Evolutionary conservation across 441 rosid genomes (phyloP), one percentile per base, ranked within the genome.

Genomic region (Aleurites moluccanus): DNA sequence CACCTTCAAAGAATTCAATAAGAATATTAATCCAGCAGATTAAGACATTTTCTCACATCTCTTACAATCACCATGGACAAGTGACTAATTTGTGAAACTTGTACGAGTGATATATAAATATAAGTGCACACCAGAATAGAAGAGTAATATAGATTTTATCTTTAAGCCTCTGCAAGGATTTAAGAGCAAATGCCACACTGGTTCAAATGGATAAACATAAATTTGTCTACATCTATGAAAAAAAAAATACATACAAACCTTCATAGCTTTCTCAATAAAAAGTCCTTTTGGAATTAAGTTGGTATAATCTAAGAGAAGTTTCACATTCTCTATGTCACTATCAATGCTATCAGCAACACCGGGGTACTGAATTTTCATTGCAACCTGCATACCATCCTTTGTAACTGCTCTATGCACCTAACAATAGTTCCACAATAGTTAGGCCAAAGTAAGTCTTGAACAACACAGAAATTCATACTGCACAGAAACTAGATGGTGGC

Each of bases 281-380:
- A 93, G 98, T 67, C 99, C 98, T 83, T 93, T 79, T 15, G 99
- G 99, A 73, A 95, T 93, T 42, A 93, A 83, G 78, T 93, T 95
- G 25, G 99, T 90, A 73, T 93, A 93, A 75, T 86, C 86, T 66
- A 95, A 80, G 9, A 95, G 83, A 69, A 90, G 92, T 82, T 91
- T 93, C 71, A 91, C 98, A 79, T 93, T 95, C 77, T 95, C 95
- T 62, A 95, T 88, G 82, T 95, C 99, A 83, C 97, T 95, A 59
- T 93, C 97, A 75, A 95, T 90, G 83, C 97, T 95, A 77, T 89
- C 77, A 61, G 98, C 99, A 82, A 95, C 97, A 6, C 98, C 99
- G 81, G 99, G 99, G 82, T 95, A 95, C 84, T 95, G 99, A 82
- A 95, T 95, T 86, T 95, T 95, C 90, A 95, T 91, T 21, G 97